A percentile compares a stretch with the other conserved stretches of the same genome.
Conservation (phyloP, 371 early-diverging fungal species). For the Synchytrium microbalum region DNA sequence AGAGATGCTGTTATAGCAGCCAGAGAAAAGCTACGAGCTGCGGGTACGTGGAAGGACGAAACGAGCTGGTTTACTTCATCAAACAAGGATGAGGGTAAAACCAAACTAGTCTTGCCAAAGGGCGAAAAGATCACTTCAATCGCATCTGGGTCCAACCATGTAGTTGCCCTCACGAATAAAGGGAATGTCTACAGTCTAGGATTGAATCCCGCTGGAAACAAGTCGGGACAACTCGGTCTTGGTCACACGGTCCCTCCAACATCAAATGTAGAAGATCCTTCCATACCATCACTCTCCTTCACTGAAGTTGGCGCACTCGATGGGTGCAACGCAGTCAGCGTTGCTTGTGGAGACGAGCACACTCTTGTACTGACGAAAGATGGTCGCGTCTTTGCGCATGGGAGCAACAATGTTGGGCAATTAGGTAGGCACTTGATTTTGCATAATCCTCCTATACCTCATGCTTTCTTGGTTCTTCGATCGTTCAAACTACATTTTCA, state of each 20-base stretch:
- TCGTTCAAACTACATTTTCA: too few relatives aligned
- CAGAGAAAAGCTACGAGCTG: not conserved
- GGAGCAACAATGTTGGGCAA: conserved; percentile 24
- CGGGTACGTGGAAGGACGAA: conserved; percentile 5
- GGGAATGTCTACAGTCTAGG: conserved; percentile 23
- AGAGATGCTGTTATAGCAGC: not conserved
- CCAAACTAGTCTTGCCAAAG: not conserved
- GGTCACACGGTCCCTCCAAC: not conserved
- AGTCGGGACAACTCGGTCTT: conserved; percentile 29
- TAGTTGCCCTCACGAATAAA: conserved; percentile 20
- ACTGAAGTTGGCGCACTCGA: not conserved
- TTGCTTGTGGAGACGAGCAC: conserved; percentile 29
- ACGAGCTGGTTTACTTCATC: conserved; percentile 3
- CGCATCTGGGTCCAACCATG: conserved; percentile 26
- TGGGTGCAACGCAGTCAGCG: conserved; percentile 12
- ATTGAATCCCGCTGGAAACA: conserved; percentile 9
- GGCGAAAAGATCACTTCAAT: conserved; percentile 17
- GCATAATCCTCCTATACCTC: not conserved
- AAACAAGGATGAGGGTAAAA: not conserved
- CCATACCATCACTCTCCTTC: not conserved
- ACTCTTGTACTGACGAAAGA: conserved; percentile 20
- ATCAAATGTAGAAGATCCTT: not conserved
- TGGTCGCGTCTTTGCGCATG: conserved; percentile 32
- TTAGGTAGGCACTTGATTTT: conserved; percentile 12
- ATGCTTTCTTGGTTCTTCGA: too few relatives aligned